A percentile compares a stretch with the other conserved stretches of the same genome.
These are phyloP conservation scores for Exophiala dermatitidis DNA, from an alignment of 2,329 filamentous ascomycete species.

Conservation along the genomic window DNA sequence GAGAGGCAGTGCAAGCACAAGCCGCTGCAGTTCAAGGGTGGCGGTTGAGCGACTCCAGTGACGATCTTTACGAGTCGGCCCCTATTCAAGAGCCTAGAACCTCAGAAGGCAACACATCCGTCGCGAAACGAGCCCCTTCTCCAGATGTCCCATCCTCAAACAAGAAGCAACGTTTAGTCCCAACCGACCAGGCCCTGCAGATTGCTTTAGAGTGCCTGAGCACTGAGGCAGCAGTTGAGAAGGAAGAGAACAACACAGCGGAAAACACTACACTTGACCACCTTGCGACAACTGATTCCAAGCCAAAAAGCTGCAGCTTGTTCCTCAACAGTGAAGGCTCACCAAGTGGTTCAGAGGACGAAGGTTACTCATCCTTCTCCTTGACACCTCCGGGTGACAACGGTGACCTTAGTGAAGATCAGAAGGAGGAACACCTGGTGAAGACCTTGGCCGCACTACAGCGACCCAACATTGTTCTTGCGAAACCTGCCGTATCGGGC, in stretches of 20 bases:
- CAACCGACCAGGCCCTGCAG: constrained; percentile 5
- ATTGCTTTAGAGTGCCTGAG: constrained; percentile 4
- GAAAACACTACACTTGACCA: background rate
- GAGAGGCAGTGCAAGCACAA: constrained; percentile 8
- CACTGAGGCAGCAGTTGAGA: background rate
- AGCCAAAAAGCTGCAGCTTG: background rate
- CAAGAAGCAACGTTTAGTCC: constrained; percentile 5
- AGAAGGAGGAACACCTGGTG: constrained; percentile 3
- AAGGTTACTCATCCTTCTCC: constrained; percentile 2
- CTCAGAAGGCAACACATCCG: background rate
- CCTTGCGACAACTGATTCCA: background rate
- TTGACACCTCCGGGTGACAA: background rate
- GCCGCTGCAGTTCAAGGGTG: constrained; percentile 2
- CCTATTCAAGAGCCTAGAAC: background rate
- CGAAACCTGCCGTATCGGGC: background rate
- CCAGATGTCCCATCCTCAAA: background rate
- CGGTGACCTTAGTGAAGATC: background rate
- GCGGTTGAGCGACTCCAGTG: constrained; percentile 4
- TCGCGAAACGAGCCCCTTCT: background rate
- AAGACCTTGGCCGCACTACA: constrained; percentile 1
- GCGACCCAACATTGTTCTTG: constrained; percentile 1
- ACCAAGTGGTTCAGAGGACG: background rate
- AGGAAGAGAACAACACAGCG: background rate
- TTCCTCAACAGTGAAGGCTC: constrained; percentile 5
- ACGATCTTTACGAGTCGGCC: constrained; percentile 14